Percentiles rank a stretch among this genome's conserved stretches.
phyloP scores from a whole-genome alignment of 2,329 filamentous ascomycete genomes.

The Myriosclerotinia scirpicola region DNA sequence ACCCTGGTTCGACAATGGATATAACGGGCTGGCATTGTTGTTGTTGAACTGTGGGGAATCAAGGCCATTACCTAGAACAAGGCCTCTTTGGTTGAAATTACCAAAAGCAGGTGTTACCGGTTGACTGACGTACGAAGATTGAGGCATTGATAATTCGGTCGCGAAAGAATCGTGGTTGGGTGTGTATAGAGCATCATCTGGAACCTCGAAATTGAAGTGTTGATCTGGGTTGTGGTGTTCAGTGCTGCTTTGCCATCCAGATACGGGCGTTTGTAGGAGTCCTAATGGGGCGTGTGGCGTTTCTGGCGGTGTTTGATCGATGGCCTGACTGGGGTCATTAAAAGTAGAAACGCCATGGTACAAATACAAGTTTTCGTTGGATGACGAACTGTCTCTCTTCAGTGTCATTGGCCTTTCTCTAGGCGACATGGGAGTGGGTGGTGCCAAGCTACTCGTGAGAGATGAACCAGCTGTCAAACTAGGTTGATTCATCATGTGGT shows the following conservation, averaged over 20 bases:
- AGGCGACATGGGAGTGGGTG: conserved; percentile 41
- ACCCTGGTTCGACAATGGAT: conserved; percentile 32
- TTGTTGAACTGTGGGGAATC: conserved; percentile 34
- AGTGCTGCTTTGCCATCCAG: conserved; percentile 26
- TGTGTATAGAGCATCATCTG: conserved; percentile 38
- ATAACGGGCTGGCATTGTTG: conserved; percentile 33
- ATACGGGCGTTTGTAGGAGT: conserved; percentile 23
- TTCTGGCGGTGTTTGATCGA: conserved; percentile 35
- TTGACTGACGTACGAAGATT: conserved; percentile 37
- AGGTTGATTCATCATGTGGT: conserved; percentile 32
- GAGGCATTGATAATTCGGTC: conserved; percentile 36
- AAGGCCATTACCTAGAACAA: conserved; percentile 27
- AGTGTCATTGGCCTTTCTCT: conserved; percentile 36
- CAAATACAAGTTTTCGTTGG: conserved; percentile 32
- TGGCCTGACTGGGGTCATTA: conserved; percentile 1
- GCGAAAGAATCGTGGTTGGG: conserved; percentile 36
- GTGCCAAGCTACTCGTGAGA: conserved; percentile 39
- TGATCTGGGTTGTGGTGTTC: conserved; percentile 31
- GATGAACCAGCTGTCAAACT: conserved; percentile 35
- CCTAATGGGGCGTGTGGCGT: conserved; percentile 35
- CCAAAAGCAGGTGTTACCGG: conserved; percentile 40
- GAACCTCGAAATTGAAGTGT: conserved; percentile 34
- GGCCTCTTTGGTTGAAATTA: conserved; percentile 34
- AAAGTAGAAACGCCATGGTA: neutral
- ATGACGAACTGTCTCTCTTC: conserved; percentile 32